A percentile compares a stretch with the other conserved stretches of the same genome.
Evolutionary conservation across 495 filamentous ascomycete genomes (phyloP).

Genomic region (Penicillium pulvis): DNA sequence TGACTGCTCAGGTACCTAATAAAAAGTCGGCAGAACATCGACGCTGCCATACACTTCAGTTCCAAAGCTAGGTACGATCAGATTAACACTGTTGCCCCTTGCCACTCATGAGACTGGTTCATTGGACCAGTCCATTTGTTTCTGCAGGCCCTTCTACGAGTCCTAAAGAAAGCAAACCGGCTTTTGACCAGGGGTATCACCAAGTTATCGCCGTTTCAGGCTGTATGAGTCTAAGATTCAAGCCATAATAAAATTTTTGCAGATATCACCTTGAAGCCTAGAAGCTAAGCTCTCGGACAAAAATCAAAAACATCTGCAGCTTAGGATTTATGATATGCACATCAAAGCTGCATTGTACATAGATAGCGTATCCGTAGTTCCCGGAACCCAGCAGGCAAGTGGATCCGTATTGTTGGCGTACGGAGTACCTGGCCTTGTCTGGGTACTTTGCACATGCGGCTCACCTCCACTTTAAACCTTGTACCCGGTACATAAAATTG

Average conservation of each 20-base stretch:
- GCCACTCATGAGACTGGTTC: background rate
- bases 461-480: slow-evolving; percentile 19
- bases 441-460: slow-evolving; percentile 30
- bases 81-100: background rate
- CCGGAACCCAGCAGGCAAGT: slow-evolving; percentile 11
- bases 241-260: background rate
- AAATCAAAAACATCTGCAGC: background rate
- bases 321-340: background rate
- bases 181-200: background rate
- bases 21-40: no score
- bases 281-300: background rate
- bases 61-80: background rate
- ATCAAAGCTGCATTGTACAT: background rate
- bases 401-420: slow-evolving; percentile 20
- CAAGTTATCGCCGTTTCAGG: background rate
- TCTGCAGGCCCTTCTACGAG: slow-evolving; percentile 4
- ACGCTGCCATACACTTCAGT: background rate
- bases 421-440: slow-evolving; percentile 17
- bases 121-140: slow-evolving; percentile 1
- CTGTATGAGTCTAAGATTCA: background rate
- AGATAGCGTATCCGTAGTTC: slow-evolving; percentile 5
- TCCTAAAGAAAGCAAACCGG: slow-evolving; percentile 6
- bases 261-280: background rate
- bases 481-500: slow-evolving; percentile 26
- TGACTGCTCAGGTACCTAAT: no score